Conservation (phyloP, 2,329 filamentous ascomycete species). For the Orbilia quercus region DNA sequence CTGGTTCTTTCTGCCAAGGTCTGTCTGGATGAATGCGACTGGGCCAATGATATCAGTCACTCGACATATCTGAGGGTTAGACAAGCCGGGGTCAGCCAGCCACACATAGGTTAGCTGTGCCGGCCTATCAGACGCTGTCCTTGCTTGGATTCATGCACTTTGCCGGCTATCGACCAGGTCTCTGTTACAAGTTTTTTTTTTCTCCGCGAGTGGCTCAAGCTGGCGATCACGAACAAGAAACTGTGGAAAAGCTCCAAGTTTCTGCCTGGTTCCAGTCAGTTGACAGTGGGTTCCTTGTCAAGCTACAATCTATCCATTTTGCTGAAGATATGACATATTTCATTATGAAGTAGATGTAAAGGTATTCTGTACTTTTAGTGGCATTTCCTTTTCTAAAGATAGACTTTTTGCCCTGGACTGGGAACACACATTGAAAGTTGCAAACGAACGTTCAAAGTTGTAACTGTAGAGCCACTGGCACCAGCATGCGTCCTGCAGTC, state of each 20-base stretch:
- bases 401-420: slow-evolving; percentile 17
- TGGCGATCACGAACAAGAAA: slow-evolving; percentile 23
- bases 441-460: slow-evolving; percentile 22
- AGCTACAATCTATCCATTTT: no score
- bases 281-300: not conserved
- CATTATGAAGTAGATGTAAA: no score
- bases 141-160: slow-evolving; percentile 5
- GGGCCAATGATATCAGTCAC: slow-evolving; percentile 27
- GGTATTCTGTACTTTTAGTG: not conserved
- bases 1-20: slow-evolving; percentile 33
- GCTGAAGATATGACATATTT: not conserved
- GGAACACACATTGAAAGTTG: not conserved
- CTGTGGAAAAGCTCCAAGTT: slow-evolving; percentile 20
- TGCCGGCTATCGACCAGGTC: slow-evolving; percentile 19
- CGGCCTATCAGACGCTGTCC: slow-evolving; percentile 33
- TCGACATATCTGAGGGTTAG: slow-evolving; percentile 16
- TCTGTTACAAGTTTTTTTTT: slow-evolving; percentile 38
- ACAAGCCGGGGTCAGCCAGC: slow-evolving; percentile 30
- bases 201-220: slow-evolving; percentile 26
- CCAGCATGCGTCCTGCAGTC: no score
- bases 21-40: not conserved
- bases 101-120: slow-evolving; percentile 27
- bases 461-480: not conserved
- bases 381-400: slow-evolving; percentile 20
- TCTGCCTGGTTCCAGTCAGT: slow-evolving; percentile 4